A percentile compares a stretch with the other conserved stretches of the same genome.
phyloP scores from a whole-genome alignment of 805 yeast species.

The Ogataea nakhonphanomensis region DNA sequence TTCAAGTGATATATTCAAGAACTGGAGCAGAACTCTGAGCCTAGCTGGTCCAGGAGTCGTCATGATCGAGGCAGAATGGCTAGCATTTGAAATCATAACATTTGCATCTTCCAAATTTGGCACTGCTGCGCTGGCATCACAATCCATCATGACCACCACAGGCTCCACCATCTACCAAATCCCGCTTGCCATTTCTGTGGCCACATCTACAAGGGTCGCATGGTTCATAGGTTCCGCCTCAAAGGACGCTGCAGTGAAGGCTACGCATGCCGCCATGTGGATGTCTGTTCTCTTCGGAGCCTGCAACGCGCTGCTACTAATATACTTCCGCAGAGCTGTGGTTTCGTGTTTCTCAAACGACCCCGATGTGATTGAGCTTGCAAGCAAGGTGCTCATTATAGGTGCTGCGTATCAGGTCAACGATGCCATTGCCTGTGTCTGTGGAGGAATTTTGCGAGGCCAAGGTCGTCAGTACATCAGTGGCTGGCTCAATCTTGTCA shows the following conservation, averaged over 20 bases:
- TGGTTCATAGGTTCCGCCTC: constrained; percentile 47
- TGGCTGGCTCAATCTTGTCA: constrained; percentile 52
- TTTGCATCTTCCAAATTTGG: constrained; percentile 54
- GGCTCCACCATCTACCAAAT: constrained; percentile 51
- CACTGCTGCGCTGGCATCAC: constrained; percentile 51
- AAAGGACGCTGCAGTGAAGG: constrained; percentile 35
- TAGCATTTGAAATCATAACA: constrained; percentile 56
- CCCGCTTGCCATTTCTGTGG: constrained; percentile 57
- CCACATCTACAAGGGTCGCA: constrained; percentile 56
- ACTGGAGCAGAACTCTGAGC: constrained; percentile 42
- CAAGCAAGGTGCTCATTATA: constrained; percentile 53
- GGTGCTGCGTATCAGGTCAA: constrained; percentile 67
- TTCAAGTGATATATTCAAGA: constrained; percentile 37
- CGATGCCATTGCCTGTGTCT: constrained; percentile 67
- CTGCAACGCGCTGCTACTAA: constrained; percentile 45
- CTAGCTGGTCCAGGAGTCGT: constrained; percentile 54
- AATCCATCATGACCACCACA: constrained; percentile 43
- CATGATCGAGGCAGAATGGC: constrained; percentile 59
- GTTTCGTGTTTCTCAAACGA: constrained; percentile 59
- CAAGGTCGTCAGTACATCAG: constrained; percentile 72
- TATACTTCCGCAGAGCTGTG: constrained; percentile 39
- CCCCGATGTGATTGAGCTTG: constrained; percentile 48
- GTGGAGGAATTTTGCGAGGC: constrained; percentile 76
- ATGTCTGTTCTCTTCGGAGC: constrained; percentile 37
- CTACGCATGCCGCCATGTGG: constrained; percentile 37